Conservation (phyloP, 805 yeast species). For the Wickerhamiella parazyma region DNA sequence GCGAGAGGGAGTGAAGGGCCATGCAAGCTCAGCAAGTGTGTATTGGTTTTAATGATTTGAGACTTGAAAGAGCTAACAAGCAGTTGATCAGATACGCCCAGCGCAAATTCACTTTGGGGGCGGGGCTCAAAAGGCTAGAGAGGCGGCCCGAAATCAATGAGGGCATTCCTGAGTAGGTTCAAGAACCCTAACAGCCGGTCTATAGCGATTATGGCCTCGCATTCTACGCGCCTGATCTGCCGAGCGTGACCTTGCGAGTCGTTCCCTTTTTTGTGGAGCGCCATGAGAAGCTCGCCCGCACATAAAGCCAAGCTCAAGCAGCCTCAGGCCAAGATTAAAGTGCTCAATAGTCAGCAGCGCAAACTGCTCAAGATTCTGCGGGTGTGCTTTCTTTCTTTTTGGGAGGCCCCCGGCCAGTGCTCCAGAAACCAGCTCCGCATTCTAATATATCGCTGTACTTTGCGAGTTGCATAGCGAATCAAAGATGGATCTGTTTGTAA, state of each 20-base stretch:
- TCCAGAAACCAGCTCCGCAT: too few species aligned
- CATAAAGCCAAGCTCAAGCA: constrained; percentile 8
- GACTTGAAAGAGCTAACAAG: constrained; percentile 7
- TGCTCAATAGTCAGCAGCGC: not conserved
- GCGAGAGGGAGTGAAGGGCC: too few species aligned
- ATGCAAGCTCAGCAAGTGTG: too few species aligned
- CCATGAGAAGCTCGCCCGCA: constrained; percentile 11
- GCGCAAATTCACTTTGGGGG: not conserved
- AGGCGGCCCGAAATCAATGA: not conserved
- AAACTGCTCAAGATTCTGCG: not conserved
- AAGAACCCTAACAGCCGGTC: not conserved
- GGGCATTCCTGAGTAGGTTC: not conserved
- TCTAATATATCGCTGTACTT: too few species aligned
- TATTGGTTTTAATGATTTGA: not conserved
- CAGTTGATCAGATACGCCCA: constrained; percentile 7
- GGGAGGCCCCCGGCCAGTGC: too few species aligned
- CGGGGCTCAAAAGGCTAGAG: not conserved
- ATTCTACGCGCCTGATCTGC: constrained; percentile 14
- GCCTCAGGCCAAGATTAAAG: not conserved
- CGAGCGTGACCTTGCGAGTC: constrained; percentile 14
- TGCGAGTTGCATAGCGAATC: too few species aligned
- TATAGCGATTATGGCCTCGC: constrained; percentile 15
- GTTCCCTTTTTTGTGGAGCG: constrained; percentile 18
- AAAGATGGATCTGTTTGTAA: too few species aligned
- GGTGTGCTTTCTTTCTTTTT: not conserved